These are phyloP conservation scores for Planoprotostelium fungivorum DNA, from an alignment of 78 protist species.

Conservation along the genomic window DNA sequence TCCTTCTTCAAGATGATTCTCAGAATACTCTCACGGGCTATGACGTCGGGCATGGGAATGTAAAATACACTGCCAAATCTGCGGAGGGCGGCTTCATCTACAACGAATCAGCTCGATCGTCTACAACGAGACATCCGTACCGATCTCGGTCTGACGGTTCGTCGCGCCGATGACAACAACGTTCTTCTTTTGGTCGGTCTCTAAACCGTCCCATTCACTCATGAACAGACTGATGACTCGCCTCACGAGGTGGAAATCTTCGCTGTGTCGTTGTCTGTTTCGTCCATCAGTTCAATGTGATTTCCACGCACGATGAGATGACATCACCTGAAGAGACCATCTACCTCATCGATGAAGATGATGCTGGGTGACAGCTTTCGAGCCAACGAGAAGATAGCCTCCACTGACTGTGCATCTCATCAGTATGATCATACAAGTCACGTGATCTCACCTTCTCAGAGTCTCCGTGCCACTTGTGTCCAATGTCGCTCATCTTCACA, in stretches of 20 bases:
- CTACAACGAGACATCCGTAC: not conserved
- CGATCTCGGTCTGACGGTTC: not conserved
- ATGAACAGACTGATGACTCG: not conserved
- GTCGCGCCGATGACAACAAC: not conserved
- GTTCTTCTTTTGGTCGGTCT: not conserved
- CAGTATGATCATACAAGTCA: not conserved
- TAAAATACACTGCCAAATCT: not conserved
- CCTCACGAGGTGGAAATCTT: not conserved
- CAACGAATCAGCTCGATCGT: not conserved
- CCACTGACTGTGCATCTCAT: slow-evolving; percentile 95
- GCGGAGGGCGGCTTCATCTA: not conserved
- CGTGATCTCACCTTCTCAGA: not conserved
- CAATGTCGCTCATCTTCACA: not conserved
- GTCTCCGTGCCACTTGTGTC: not conserved
- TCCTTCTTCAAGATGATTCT: not conserved
- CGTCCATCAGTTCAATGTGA: not conserved
- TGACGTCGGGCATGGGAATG: not conserved
- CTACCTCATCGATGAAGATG: slow-evolving; percentile 98
- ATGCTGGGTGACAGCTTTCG: slow-evolving; percentile 98
- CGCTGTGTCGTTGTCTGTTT: not conserved
- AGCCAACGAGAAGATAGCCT: slow-evolving; percentile 99
- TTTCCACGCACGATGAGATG: not conserved
- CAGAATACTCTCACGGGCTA: not conserved
- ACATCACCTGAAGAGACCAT: slow-evolving; percentile 12
- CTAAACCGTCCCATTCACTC: not conserved